phyloP scores from a whole-genome alignment of 306 rosid genomes.

The Ormosia semicastrata region DNA sequence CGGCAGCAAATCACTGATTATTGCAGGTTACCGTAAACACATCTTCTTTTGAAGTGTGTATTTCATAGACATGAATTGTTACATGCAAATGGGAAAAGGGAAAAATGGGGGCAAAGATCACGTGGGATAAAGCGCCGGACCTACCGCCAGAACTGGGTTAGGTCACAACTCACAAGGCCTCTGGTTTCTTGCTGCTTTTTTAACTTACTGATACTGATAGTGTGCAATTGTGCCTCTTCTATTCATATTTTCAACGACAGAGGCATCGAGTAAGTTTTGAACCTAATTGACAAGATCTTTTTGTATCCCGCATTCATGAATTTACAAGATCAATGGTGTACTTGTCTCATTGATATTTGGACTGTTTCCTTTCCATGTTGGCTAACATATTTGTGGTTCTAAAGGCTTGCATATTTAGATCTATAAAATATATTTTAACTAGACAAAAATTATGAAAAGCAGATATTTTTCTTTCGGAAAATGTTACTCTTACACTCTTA shows the following conservation, averaged over 20 bases:
- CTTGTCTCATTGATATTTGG: slow-evolving; percentile 14
- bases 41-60: background rate
- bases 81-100: background rate
- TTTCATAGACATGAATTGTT: background rate
- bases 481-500: no score
- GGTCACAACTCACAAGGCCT: background rate
- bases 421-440: background rate
- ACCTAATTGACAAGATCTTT: background rate
- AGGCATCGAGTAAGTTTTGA: background rate
- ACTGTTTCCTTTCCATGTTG: background rate
- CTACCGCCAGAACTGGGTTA: background rate
- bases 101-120: background rate
- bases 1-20: background rate
- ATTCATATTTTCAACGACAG: background rate
- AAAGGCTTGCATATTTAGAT: background rate
- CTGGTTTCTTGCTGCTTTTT: background rate
- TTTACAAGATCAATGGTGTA: background rate
- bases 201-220: background rate
- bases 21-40: background rate
- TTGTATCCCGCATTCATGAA: slow-evolving; percentile 6
- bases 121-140: slow-evolving; percentile 10
- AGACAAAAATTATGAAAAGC: background rate
- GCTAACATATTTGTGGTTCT: background rate
- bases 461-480: background rate
- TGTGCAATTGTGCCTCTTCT: background rate